Evolutionary conservation across 495 filamentous ascomycete species (phyloP).

Genomic region (Chaetomium tenue): DNA sequence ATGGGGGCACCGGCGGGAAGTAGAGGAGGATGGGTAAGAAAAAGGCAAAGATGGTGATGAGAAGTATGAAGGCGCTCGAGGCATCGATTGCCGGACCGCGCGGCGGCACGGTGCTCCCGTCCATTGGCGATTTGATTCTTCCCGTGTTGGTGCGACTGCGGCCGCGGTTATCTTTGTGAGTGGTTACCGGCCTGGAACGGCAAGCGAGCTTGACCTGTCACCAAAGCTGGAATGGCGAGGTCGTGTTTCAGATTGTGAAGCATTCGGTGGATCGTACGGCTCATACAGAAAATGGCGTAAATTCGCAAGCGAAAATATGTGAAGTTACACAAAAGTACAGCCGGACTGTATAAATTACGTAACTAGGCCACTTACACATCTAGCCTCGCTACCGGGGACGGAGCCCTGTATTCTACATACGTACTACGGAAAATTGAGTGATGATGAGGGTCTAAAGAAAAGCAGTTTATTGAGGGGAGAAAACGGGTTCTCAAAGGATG

Average conservation of each 20-base stretch:
- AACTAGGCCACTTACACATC: not conserved
- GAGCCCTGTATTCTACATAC: too few relatives aligned
- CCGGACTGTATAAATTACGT: not conserved
- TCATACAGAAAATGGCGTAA: not conserved
- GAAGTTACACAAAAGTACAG: not conserved
- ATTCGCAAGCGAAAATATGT: not conserved
- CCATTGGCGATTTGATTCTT: constrained; percentile 18
- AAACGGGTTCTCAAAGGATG: too few relatives aligned
- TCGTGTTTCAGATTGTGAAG: constrained; percentile 11
- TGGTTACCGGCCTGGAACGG: not conserved
- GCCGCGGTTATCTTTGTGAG: not conserved
- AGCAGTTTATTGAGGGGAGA: too few relatives aligned
- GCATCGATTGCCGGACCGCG: constrained; percentile 30
- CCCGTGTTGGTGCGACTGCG: constrained; percentile 1
- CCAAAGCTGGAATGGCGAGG: not conserved
- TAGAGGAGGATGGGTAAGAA: constrained; percentile 48
- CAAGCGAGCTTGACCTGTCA: not conserved
- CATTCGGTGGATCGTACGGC: not conserved
- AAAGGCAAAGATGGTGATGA: constrained; percentile 48
- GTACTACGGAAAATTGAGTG: too few relatives aligned
- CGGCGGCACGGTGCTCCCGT: constrained; percentile 19
- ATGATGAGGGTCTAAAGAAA: too few relatives aligned
- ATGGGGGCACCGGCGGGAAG: constrained; percentile 46
- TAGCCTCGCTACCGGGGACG: too few relatives aligned
- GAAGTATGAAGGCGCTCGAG: constrained; percentile 42